These are phyloP conservation scores for Hysterangium stoloniferum DNA, from an alignment of 768 basidiomycete genomes.

Conservation along the genomic window DNA sequence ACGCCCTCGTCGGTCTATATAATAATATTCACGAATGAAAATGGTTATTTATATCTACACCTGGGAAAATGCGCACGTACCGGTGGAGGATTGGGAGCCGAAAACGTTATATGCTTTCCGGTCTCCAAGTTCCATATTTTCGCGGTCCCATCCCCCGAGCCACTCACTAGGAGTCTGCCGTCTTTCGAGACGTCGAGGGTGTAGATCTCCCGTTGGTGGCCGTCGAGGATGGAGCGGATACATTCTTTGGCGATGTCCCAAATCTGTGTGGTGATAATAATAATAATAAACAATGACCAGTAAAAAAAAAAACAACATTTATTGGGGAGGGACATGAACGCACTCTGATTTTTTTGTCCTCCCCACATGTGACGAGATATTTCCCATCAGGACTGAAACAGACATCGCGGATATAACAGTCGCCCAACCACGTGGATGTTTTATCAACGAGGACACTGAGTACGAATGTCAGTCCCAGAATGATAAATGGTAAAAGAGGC, in stretches of 20 bases:
- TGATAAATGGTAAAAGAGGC: not conserved
- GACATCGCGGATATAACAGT: conserved; percentile 14
- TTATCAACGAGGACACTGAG: conserved; percentile 73
- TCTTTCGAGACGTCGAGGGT: not conserved
- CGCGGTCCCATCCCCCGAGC: not conserved
- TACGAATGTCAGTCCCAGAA: not conserved
- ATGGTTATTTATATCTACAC: no score
- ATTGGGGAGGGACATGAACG: no score
- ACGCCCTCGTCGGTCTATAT: conserved; percentile 55
- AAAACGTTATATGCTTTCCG: conserved; percentile 34
- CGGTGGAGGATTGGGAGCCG: conserved; percentile 44
- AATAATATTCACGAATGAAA: no score
- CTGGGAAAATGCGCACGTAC: conserved; percentile 13
- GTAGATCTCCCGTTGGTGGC: not conserved
- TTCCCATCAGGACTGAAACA: conserved; percentile 28
- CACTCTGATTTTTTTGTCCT: conserved; percentile 30
- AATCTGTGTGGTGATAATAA: not conserved
- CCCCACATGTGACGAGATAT: conserved; percentile 30
- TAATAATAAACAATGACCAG: not conserved
- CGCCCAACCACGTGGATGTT: conserved; percentile 53
- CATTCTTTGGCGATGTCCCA: not conserved
- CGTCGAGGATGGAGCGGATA: not conserved
- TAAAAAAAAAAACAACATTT: no score
- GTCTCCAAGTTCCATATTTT: conserved; percentile 35
- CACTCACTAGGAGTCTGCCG: not conserved